A percentile compares a stretch with the other conserved stretches of the same genome.
phyloP scores from a whole-genome alignment of 2,329 filamentous ascomycete species.

The Purpureocillium takamizusanense region DNA sequence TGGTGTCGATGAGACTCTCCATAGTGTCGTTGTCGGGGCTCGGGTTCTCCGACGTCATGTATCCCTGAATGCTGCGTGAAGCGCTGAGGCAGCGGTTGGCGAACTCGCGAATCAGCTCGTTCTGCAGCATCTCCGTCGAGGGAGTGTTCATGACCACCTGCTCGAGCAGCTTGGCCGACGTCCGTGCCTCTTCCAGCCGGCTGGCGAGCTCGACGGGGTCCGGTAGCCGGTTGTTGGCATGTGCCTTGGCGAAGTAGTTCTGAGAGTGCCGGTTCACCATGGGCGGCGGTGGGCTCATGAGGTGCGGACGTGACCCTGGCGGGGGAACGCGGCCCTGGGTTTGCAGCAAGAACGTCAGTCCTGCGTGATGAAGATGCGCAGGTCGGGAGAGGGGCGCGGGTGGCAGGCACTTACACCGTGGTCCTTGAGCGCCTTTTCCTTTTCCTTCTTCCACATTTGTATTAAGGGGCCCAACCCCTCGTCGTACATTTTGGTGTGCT shows the following conservation, averaged over 20 bases:
- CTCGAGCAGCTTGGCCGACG: slow-evolving; percentile 82
- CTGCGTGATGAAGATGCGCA: too few relatives aligned
- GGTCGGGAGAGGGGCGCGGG: background rate
- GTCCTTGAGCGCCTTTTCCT: slow-evolving; percentile 51
- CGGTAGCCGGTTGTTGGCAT: slow-evolving; percentile 46
- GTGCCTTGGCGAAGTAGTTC: slow-evolving; percentile 49
- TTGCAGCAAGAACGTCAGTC: background rate
- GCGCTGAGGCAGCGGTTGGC: slow-evolving; percentile 76
- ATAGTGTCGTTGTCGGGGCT: slow-evolving; percentile 88
- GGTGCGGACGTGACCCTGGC: slow-evolving; percentile 8
- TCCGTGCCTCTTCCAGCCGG: slow-evolving; percentile 81
- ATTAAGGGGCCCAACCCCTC: slow-evolving; percentile 62
- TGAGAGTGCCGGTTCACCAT: slow-evolving; percentile 30
- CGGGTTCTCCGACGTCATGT: slow-evolving; percentile 73
- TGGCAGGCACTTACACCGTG: slow-evolving; percentile 31
- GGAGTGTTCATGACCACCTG: slow-evolving; percentile 86
- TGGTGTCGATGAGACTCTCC: slow-evolving; percentile 86
- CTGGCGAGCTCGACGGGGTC: slow-evolving; percentile 67
- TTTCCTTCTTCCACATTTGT: slow-evolving; percentile 86
- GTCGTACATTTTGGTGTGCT: slow-evolving; percentile 63
- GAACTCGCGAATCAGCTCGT: slow-evolving; percentile 92
- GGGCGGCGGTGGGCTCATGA: slow-evolving; percentile 5
- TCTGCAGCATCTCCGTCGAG: slow-evolving; percentile 61
- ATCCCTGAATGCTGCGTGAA: slow-evolving; percentile 71
- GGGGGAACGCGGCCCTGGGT: slow-evolving; percentile 14